Evolutionary conservation across 2,329 filamentous ascomycete genomes (phyloP).

Genomic region (Pyrenophora seminiperda): DNA sequence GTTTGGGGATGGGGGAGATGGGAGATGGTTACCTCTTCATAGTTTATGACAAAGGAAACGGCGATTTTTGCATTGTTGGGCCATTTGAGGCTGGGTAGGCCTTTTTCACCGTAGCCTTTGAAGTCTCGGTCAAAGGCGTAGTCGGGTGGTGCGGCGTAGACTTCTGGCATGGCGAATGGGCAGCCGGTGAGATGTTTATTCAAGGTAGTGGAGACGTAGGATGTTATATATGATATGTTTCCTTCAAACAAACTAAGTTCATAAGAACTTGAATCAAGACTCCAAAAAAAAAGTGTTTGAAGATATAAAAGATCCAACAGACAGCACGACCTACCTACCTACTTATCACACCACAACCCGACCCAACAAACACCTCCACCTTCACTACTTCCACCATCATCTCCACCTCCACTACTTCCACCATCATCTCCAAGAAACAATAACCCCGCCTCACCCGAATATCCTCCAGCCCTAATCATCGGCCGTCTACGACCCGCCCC

Average conservation of each 20-base stretch:
- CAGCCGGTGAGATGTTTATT: too few relatives aligned
- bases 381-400: too few relatives aligned
- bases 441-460: too few relatives aligned
- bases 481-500: too few relatives aligned
- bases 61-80: conserved; percentile 47
- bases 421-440: too few relatives aligned
- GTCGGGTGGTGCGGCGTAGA: conserved; percentile 31
- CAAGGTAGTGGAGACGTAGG: neutral
- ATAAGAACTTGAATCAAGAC: conserved; percentile 2
- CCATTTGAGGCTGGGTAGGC: conserved; percentile 43
- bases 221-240: neutral
- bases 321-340: too few relatives aligned
- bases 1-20: neutral
- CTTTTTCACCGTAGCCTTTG: conserved; percentile 53
- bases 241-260: neutral
- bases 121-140: conserved; percentile 46
- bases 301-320: too few relatives aligned
- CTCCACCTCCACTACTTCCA: too few relatives aligned
- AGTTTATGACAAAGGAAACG: conserved; percentile 45
- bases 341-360: too few relatives aligned
- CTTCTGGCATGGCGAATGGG: conserved; percentile 32
- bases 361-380: too few relatives aligned
- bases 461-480: neutral
- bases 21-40: conserved; percentile 15
- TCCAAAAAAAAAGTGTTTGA: too few relatives aligned